These are phyloP conservation scores for Echinochloa phyllopogon DNA, from an alignment of 176 grass and related monocot genomes.

Conservation along the genomic window DNA sequence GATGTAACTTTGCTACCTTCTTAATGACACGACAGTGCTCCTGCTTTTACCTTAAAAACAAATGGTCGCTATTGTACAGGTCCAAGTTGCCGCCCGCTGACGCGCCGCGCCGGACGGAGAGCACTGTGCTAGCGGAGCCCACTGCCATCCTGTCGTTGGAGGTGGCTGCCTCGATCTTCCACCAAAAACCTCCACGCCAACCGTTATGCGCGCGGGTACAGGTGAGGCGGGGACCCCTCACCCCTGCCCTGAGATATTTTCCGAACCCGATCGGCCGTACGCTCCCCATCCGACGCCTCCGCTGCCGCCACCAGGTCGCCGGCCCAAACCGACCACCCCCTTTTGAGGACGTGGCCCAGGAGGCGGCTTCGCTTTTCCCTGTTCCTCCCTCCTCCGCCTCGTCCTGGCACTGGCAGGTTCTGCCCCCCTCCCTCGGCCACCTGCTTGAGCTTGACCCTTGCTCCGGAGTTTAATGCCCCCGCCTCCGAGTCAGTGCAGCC, in stretches of 20 bases:
- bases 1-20: too few species aligned
- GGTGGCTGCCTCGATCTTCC: neutral
- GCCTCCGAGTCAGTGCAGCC: neutral
- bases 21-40: too few species aligned
- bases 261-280: neutral
- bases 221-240: neutral
- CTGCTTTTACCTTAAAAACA: too few species aligned
- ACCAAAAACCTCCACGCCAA: neutral
- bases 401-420: neutral
- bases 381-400: neutral
- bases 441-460: neutral
- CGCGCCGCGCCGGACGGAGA: neutral
- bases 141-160: neutral
- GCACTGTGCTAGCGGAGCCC: neutral
- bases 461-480: conserved; percentile 19
- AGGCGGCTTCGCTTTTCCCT: conserved; percentile 28
- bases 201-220: neutral
- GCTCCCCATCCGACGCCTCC: conserved; percentile 6
- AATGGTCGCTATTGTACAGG: too few species aligned
- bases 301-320: neutral
- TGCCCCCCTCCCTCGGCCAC: neutral
- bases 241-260: conserved; percentile 7
- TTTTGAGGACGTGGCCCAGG: conserved; percentile 20
- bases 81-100: too few species aligned
- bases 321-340: neutral